Evolutionary conservation across 306 rosid species (phyloP), one percentile per base, ranked within the genome.

Genomic region (Erythrophleum fordii): DNA sequence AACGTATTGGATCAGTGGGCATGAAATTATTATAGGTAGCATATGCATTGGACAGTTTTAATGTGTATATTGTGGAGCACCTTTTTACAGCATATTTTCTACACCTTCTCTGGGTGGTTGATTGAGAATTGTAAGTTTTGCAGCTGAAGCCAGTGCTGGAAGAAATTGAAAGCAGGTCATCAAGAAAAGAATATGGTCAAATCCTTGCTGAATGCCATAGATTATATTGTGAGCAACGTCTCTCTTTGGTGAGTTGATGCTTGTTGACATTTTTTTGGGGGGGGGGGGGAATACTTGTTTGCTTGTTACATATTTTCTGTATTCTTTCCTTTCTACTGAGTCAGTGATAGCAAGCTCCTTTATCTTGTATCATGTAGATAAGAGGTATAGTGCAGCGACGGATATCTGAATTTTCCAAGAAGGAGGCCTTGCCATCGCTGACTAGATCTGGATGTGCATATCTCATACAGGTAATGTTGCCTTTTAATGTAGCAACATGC

Each of bases 381-480:
- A 92, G 88, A 85, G 89, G 89, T 68, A 96, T 93, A 75, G 99
- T 96, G 67, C 92, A 96, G 75, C 94, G 89, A 81, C 88, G 99
- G 51, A 92, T 96, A 90, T 90, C 92, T 39, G 99, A 93, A 76
- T 96, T 93, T 55, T 75, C 97, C 81, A 96, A 96, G 98, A 96
- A 93, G 75, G 99, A 96, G 87, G 86, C 94, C 48, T 88, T 96
- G 89, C 96, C 99, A 73, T 93, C 97, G 20, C 82, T 96, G 89
- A 89, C 98, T 79, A 91, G 99, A 90, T 96, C 99, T 69, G 99
- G 99, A 58, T 96, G 99, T 87, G 97, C 97, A 56, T 93, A 96
- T 86, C 93, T 96, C 78, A 86, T 93, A 88, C 98, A 96, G 97
- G 99, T 95, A 86, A 13, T 39, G 44, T 77, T 66, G 53, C 45